Percentiles rank a stretch among this genome's conserved stretches.
phyloP scores from a whole-genome alignment of 805 yeast species.

The Candida alai region DNA sequence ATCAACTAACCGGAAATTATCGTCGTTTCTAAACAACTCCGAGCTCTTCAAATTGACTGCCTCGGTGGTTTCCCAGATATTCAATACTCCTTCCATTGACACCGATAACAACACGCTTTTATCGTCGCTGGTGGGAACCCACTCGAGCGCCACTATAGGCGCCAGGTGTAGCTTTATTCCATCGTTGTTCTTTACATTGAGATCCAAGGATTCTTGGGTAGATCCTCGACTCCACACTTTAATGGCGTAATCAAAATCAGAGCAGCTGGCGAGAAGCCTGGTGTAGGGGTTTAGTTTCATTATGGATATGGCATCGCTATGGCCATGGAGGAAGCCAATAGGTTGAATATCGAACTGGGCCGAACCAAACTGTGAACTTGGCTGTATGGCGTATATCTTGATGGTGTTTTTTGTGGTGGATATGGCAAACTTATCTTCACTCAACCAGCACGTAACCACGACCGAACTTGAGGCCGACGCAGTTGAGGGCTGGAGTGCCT shows the following conservation, averaged over 20 bases:
- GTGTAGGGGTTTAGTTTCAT: conserved; percentile 50
- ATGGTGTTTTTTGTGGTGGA: conserved; percentile 58
- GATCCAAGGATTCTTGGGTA: conserved; percentile 43
- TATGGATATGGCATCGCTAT: conserved; percentile 53
- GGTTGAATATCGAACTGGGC: conserved; percentile 17
- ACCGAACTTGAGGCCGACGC: background rate
- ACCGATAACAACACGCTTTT: conserved; percentile 37
- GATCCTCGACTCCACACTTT: conserved; percentile 74
- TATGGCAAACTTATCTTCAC: conserved; percentile 62
- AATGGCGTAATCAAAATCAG: conserved; percentile 66
- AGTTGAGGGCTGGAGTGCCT: background rate
- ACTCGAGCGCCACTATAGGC: conserved; percentile 50
- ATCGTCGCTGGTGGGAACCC: conserved; percentile 40
- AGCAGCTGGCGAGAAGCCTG: conserved; percentile 63
- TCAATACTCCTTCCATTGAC: conserved; percentile 67
- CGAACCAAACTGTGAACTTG: conserved; percentile 9
- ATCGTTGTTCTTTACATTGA: conserved; percentile 15
- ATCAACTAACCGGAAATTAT: conserved; percentile 15
- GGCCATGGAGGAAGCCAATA: conserved; percentile 50
- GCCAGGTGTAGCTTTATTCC: conserved; percentile 42
- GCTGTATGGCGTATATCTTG: conserved; percentile 45
- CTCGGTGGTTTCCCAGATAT: conserved; percentile 60
- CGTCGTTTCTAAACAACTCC: conserved; percentile 24
- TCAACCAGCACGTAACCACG: conserved; percentile 71
- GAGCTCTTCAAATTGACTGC: conserved; percentile 36